Conservation (phyloP, 805 yeast species). For the Ogataea ramenticola region DNA sequence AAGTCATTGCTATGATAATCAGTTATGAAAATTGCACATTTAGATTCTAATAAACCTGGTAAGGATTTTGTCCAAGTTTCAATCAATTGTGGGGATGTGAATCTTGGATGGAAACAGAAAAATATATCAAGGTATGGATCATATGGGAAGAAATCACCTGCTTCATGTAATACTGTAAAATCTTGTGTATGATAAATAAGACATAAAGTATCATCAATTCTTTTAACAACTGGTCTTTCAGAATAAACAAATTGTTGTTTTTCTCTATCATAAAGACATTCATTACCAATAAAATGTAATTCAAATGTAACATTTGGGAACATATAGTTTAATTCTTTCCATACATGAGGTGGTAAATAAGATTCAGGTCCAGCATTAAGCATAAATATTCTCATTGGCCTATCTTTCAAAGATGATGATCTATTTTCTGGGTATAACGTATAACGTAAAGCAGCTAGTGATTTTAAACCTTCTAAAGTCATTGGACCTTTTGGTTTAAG, state of each 20-base stretch:
- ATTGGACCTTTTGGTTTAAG: conserved; percentile 80
- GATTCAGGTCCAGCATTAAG: conserved; percentile 92
- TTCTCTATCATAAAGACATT: conserved; percentile 70
- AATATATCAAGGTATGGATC: conserved; percentile 94
- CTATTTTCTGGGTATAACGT: conserved; percentile 73
- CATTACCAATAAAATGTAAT: conserved; percentile 92
- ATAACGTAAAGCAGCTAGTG: conserved; percentile 87
- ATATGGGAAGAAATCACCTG: conserved; percentile 94
- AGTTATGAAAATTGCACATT: conserved; percentile 86
- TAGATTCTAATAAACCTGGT: conserved; percentile 84
- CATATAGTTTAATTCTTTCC: conserved; percentile 86
- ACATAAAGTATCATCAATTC: conserved; percentile 67
- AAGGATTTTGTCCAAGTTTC: conserved; percentile 80
- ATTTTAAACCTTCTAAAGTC: conserved; percentile 87
- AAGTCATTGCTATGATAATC: conserved; percentile 79
- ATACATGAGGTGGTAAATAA: conserved; percentile 86
- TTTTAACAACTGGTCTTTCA: conserved; percentile 60
- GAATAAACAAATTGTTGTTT: conserved; percentile 52
- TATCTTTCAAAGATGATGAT: conserved; percentile 59
- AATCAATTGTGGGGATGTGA: conserved; percentile 71
- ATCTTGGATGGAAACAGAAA: conserved; percentile 93
- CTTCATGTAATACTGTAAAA: conserved; percentile 85
- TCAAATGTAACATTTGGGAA: conserved; percentile 82
- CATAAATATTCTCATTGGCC: conserved; percentile 85
- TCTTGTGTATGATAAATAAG: conserved; percentile 83